Conservation (phyloP, 106 monocot genomes). For the Dioscorea alata region DNA sequence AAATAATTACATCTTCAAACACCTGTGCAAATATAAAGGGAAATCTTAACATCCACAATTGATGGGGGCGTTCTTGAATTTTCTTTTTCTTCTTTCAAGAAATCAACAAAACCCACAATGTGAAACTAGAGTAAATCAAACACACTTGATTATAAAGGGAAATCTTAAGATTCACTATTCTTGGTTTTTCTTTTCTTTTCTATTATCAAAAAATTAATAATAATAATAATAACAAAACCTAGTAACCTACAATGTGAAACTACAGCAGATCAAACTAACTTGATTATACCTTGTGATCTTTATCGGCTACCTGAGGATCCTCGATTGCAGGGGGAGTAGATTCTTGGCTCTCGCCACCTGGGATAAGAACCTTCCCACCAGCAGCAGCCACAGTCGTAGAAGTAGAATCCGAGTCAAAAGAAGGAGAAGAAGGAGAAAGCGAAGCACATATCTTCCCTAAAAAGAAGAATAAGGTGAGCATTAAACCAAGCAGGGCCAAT, state of each 20-base stretch:
- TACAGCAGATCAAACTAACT: neutral
- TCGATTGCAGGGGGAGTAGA: slow-evolving; percentile 15
- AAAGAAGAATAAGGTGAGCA: slow-evolving; percentile 11
- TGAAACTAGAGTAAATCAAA: neutral
- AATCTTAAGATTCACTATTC: neutral
- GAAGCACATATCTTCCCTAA: slow-evolving; percentile 33
- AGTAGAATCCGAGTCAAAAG: slow-evolving; percentile 25
- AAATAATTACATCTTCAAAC: slow-evolving; percentile 13
- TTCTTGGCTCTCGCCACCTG: slow-evolving; percentile 28
- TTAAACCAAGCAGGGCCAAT: neutral
- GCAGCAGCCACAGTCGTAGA: slow-evolving; percentile 27
- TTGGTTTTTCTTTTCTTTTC: neutral
- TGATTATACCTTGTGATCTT: slow-evolving; percentile 22
- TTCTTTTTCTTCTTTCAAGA: neutral
- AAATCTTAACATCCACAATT: no score
- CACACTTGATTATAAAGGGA: no score
- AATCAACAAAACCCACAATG: neutral
- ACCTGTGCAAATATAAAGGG: slow-evolving; percentile 7
- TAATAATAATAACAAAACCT: no score
- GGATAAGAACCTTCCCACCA: slow-evolving; percentile 42
- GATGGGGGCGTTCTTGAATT: neutral
- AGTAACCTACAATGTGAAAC: neutral
- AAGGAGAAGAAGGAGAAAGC: slow-evolving; percentile 33
- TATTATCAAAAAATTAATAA: neutral
- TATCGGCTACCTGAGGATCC: slow-evolving; percentile 7